Conservation (phyloP, 805 yeast genomes). For the Lachancea sp. region DNA sequence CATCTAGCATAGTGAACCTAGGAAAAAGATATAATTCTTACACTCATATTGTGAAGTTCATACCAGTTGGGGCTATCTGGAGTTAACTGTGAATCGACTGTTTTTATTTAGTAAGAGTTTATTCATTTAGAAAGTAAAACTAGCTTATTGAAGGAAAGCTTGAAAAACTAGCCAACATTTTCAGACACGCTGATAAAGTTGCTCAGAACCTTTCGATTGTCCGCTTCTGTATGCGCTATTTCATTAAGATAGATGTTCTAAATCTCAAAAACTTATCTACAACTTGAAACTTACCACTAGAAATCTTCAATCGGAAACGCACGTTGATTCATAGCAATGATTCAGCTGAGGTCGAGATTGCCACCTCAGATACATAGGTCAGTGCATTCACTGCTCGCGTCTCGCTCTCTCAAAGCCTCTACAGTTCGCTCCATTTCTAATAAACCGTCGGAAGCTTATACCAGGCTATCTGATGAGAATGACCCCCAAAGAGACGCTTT, state of each 20-base stretch:
- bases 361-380: neutral
- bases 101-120: too few species aligned
- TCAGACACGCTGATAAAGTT: too few species aligned
- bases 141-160: too few species aligned
- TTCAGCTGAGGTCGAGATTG: neutral
- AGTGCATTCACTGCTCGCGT: neutral
- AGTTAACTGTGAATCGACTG: neutral
- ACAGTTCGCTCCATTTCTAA: slow-evolving; percentile 26
- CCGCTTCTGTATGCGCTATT: too few species aligned
- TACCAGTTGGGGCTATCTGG: too few species aligned
- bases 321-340: slow-evolving; percentile 1
- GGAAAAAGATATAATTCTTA: too few species aligned
- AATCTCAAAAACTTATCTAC: neutral
- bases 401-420: slow-evolving; percentile 1
- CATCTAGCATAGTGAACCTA: neutral
- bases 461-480: slow-evolving; percentile 51
- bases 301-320: neutral
- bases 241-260: too few species aligned
- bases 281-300: neutral
- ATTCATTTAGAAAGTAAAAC: too few species aligned
- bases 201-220: too few species aligned
- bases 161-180: too few species aligned
- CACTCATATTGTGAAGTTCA: too few species aligned
- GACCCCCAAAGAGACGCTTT: slow-evolving; percentile 68
- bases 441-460: slow-evolving; percentile 36